A percentile compares a stretch with the other conserved stretches of the same genome.
Evolutionary conservation across 331 rosid species (phyloP).

Genomic region (Malus hybrid): DNA sequence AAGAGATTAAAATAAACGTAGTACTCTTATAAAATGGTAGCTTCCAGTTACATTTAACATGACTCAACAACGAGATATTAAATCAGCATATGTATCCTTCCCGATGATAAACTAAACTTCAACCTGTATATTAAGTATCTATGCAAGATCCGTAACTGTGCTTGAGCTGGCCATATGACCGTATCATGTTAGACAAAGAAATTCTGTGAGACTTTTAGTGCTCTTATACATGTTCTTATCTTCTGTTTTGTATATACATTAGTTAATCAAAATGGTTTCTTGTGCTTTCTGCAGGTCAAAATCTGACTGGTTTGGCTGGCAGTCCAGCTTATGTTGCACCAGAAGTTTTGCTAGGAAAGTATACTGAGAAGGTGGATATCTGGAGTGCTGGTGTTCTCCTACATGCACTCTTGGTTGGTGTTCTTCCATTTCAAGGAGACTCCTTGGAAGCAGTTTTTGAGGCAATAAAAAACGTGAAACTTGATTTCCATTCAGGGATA

Average conservation of each 20-base stretch:
- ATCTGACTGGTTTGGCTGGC: constrained; percentile 92
- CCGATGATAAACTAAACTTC: neutral
- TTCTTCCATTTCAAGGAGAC: constrained; percentile 86
- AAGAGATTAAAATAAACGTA: neutral
- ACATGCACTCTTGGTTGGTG: constrained; percentile 77
- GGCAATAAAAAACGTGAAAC: constrained; percentile 65
- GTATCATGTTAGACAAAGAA: neutral
- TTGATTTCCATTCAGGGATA: constrained; percentile 68
- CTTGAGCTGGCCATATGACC: neutral
- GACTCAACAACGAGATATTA: neutral
- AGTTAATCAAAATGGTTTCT: constrained; percentile 3
- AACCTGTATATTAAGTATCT: neutral
- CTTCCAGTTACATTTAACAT: neutral
- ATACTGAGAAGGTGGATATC: constrained; percentile 87
- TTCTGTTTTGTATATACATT: neutral
- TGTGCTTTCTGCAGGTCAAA: constrained; percentile 56
- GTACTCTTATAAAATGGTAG: neutral
- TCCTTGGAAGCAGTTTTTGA: constrained; percentile 86
- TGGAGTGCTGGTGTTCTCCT: constrained; percentile 99
- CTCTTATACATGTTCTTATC: neutral
- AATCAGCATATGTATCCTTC: neutral
- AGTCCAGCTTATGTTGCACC: constrained; percentile 99
- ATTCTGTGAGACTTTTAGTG: neutral
- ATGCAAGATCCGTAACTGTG: neutral
- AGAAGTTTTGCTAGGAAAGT: constrained; percentile 72